Evolutionary conservation across 2,329 filamentous ascomycete genomes (phyloP), one percentile per base, ranked within the genome.

Genomic region (Stromatinia cepivora): DNA sequence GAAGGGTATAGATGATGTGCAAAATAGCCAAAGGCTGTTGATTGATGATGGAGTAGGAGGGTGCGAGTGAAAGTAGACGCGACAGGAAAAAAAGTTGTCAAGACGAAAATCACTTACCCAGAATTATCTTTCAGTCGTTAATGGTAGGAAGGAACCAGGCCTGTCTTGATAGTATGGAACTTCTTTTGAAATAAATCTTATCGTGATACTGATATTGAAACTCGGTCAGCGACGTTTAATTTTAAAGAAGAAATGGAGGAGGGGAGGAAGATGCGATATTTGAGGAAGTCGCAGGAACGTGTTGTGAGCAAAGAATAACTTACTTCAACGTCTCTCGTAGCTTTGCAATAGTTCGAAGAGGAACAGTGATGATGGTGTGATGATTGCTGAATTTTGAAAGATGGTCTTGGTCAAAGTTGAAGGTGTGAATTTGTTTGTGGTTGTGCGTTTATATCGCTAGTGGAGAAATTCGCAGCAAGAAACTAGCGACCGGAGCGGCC

Each of bases 361-460:
- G 45, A n/a, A 48, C 20, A 61, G 28, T 3, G 42, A 48, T 48
- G 28, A 11, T n/a, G 20, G 13, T 61, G 20, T 11, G 4, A 45
- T 1, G 11, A 15, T 36, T 34, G 3, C 25, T 50, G 28, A 36
- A 25, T 10, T 25, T 31, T 25, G 13, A 9, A 36, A 3, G 6
- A 39, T 25, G 11, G 8, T 39, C 11, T 25, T 8, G 22, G 11
- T n/a, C 11, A 6, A 15, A 20, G 8, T 36, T 6, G 28, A 50
- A 36, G 31, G 20, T 50, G 28, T 20, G 45, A 50, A 62, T 62
- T n/a, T 62, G 45, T 50, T n/a, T 50, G 59, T 62, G 59, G 22
- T 62, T 62, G 59, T 57, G 39, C 28, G 59, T 50, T 36, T 36
- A 34, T n/a, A 34, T 36, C 3, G 13, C 20, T 46, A 36, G 28